Evolutionary conservation across 768 basidiomycete genomes (phyloP).

Genomic region (Tricholoma sp.): DNA sequence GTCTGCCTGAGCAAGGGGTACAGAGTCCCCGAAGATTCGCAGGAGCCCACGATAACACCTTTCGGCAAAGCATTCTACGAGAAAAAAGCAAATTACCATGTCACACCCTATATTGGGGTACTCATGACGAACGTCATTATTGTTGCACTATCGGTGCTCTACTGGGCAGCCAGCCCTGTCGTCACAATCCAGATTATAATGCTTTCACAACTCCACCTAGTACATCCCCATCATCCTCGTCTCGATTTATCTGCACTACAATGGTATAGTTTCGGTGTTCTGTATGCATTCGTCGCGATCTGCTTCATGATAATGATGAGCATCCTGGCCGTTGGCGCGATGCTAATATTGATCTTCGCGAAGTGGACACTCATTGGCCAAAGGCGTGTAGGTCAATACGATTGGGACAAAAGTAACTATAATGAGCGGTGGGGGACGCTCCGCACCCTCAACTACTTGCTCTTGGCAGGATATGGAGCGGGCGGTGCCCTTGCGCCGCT

Average conservation of each 20-base stretch:
- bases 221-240: slow-evolving; percentile 19
- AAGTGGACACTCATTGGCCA: slow-evolving; percentile 42
- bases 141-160: slow-evolving; percentile 30
- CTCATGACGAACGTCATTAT: slow-evolving; percentile 32
- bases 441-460: slow-evolving; percentile 28
- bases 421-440: slow-evolving; percentile 49
- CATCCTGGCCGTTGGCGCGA: slow-evolving; percentile 30
- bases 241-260: slow-evolving; percentile 28
- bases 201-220: slow-evolving; percentile 19
- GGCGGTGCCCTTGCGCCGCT: slow-evolving; percentile 37
- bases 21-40: slow-evolving; percentile 11
- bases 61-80: slow-evolving; percentile 41
- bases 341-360: slow-evolving; percentile 36
- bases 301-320: slow-evolving; percentile 34
- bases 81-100: slow-evolving; percentile 32
- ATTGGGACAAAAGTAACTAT: slow-evolving; percentile 44
- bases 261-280: slow-evolving; percentile 35
- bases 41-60: slow-evolving; percentile 26
- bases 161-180: slow-evolving; percentile 38
- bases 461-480: slow-evolving; percentile 36
- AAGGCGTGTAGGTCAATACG: slow-evolving; percentile 31
- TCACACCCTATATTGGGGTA: slow-evolving; percentile 33
- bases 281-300: slow-evolving; percentile 34
- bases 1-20: slow-evolving; percentile 27
- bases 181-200: slow-evolving; percentile 23